Percentiles rank a stretch among this genome's conserved stretches.
These are phyloP conservation scores for Tetrapyrgos nigripes DNA, from an alignment of 1,284 basidiomycete genomes.

Conservation along the genomic window DNA sequence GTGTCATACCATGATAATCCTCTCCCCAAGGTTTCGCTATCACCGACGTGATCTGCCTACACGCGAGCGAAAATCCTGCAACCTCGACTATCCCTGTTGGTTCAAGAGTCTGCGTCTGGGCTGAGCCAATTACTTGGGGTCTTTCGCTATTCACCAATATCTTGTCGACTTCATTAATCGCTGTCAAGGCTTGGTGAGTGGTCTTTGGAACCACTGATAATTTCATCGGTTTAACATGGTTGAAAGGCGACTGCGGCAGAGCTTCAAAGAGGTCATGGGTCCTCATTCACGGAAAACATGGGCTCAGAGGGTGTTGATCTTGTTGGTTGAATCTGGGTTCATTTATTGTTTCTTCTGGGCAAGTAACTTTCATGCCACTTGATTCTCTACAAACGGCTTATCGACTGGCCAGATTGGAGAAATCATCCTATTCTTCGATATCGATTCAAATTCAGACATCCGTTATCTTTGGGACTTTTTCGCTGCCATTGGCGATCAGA, in stretches of 20 bases:
- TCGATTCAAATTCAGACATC: neutral
- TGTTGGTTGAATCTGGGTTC: slow-evolving; percentile 13
- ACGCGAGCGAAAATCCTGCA: neutral
- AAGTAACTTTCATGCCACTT: neutral
- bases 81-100: neutral
- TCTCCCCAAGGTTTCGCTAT: neutral
- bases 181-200: slow-evolving; percentile 10
- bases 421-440: slow-evolving; percentile 10
- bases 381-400: neutral
- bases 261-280: neutral
- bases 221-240: neutral
- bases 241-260: neutral
- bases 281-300: neutral
- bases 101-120: slow-evolving; percentile 9
- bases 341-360: slow-evolving; percentile 16
- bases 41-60: slow-evolving; percentile 8
- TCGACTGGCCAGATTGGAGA: slow-evolving; percentile 4
- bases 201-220: neutral
- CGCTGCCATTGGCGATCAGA: slow-evolving; percentile 9
- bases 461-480: slow-evolving; percentile 3
- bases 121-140: slow-evolving; percentile 12
- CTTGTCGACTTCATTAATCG: slow-evolving; percentile 7
- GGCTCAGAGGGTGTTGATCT: slow-evolving; percentile 7
- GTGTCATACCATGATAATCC: neutral
- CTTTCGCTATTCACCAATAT: slow-evolving; percentile 10